These are phyloP conservation scores for Grosmannia huntii DNA, from an alignment of 2,329 filamentous ascomycete species.

Conservation along the genomic window DNA sequence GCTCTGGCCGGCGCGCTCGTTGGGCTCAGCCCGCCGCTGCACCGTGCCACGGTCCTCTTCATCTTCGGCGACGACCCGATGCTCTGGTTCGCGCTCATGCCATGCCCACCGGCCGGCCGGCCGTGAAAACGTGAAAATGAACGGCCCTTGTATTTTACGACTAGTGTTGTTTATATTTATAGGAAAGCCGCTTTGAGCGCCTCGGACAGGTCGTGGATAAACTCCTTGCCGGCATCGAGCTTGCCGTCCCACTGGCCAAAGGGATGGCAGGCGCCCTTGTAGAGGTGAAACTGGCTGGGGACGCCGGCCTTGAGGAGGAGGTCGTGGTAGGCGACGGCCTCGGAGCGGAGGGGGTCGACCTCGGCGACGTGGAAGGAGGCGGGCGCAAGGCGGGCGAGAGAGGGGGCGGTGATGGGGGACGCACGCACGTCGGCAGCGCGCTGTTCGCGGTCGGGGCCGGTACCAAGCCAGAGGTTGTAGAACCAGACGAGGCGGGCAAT, in stretches of 20 bases:
- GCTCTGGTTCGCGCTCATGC: slow-evolving; percentile 46
- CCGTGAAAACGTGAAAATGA: no score
- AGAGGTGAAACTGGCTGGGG: neutral
- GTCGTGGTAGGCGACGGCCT: slow-evolving; percentile 5
- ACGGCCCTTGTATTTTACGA: slow-evolving; percentile 26
- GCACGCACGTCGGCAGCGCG: neutral
- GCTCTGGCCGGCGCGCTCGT: slow-evolving; percentile 45
- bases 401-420: slow-evolving; percentile 4
- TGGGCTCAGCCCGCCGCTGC: slow-evolving; percentile 45
- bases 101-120: slow-evolving; percentile 33
- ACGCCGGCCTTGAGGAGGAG: neutral
- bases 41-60: slow-evolving; percentile 19
- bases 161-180: neutral
- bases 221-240: slow-evolving; percentile 1
- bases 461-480: slow-evolving; percentile 8
- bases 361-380: slow-evolving; percentile 6
- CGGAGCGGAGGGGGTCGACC: slow-evolving; percentile 6
- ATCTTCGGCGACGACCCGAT: slow-evolving; percentile 43
- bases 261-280: slow-evolving; percentile 7
- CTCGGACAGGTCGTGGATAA: neutral
- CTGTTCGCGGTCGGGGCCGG: neutral
- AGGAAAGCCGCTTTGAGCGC: neutral
- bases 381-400: neutral
- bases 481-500: slow-evolving; percentile 8
- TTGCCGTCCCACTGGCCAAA: slow-evolving; percentile 9